Conservation (phyloP, 2,329 filamentous ascomycete species). For the Pseudogymnoascus sp. region DNA sequence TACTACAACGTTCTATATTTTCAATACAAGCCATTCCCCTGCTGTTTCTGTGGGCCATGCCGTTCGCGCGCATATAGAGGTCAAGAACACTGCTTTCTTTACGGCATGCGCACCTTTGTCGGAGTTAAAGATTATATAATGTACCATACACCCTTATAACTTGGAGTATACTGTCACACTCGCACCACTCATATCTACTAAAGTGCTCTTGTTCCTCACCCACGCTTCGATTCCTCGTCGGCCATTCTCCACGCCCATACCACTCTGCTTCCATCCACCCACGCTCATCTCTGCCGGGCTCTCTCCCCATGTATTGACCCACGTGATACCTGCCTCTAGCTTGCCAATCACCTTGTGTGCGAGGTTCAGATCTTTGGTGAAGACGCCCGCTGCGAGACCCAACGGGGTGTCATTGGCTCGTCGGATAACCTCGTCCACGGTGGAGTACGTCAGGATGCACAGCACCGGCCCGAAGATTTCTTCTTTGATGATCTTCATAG, state of each 20-base stretch:
- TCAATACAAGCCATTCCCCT: neutral
- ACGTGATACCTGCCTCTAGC: constrained; percentile 79
- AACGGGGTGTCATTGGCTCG: constrained; percentile 72
- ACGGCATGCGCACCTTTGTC: neutral
- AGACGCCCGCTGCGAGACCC: constrained; percentile 77
- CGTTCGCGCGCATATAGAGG: neutral
- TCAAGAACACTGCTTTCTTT: neutral
- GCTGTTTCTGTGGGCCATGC: neutral
- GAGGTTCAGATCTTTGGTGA: constrained; percentile 65
- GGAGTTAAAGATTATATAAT: neutral
- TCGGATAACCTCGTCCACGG: constrained; percentile 59
- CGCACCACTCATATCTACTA: constrained; percentile 67
- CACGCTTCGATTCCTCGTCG: constrained; percentile 71
- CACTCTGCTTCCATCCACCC: constrained; percentile 86
- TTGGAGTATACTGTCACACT: constrained; percentile 70
- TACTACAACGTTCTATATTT: neutral
- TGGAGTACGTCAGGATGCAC: constrained; percentile 67
- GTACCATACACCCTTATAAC: constrained; percentile 19
- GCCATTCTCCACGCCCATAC: constrained; percentile 81
- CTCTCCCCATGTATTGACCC: constrained; percentile 94
- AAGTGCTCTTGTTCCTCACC: constrained; percentile 79
- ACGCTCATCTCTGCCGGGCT: constrained; percentile 87
- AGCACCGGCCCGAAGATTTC: constrained; percentile 90
- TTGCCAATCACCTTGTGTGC: constrained; percentile 65
- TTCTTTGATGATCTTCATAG: constrained; percentile 71